phyloP scores from a whole-genome alignment of 352 stramenopile species.

The Phytophthora pisi region DNA sequence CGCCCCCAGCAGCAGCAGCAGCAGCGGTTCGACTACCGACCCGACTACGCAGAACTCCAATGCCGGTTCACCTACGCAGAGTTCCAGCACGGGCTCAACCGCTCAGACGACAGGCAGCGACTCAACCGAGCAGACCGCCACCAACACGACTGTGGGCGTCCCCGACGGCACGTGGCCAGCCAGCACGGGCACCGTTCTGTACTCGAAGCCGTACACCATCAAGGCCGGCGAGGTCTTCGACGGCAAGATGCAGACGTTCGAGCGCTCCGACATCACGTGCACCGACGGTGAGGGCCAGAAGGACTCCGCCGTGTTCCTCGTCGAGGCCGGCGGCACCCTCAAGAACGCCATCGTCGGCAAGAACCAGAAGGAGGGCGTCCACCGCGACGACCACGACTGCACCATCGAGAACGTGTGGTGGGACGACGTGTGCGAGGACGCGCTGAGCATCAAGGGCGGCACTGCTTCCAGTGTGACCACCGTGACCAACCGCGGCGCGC shows the following conservation, averaged over 20 bases:
- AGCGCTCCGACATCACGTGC: conserved; percentile 49
- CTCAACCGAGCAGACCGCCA: conserved; percentile 2
- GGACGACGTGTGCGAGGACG: conserved; percentile 33
- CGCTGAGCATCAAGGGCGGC: conserved; percentile 44
- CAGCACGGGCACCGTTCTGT: conserved; percentile 18
- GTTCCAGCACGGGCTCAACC: conserved; percentile 6
- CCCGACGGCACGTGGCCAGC: conserved; percentile 16
- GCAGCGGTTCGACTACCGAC: background rate
- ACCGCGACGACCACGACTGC: conserved; percentile 19
- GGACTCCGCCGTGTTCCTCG: conserved; percentile 42
- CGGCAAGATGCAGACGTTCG: conserved; percentile 44
- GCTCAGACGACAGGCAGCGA: conserved; percentile 2
- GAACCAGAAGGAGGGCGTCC: conserved; percentile 22
- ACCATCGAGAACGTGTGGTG: conserved; percentile 27
- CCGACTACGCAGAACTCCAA: conserved; percentile 3
- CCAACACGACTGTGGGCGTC: conserved; percentile 7
- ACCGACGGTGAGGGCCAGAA: conserved; percentile 30
- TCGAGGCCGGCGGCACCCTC: conserved; percentile 31
- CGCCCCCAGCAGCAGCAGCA: background rate
- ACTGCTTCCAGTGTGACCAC: conserved; percentile 26
- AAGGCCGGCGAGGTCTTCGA: conserved; percentile 37
- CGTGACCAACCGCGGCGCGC: conserved; percentile 38
- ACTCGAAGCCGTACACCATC: conserved; percentile 30
- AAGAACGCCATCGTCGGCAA: conserved; percentile 28
- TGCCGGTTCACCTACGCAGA: conserved; percentile 4